These are phyloP conservation scores for Podaxis pistillaris DNA, from an alignment of 768 basidiomycete species.

Conservation along the genomic window DNA sequence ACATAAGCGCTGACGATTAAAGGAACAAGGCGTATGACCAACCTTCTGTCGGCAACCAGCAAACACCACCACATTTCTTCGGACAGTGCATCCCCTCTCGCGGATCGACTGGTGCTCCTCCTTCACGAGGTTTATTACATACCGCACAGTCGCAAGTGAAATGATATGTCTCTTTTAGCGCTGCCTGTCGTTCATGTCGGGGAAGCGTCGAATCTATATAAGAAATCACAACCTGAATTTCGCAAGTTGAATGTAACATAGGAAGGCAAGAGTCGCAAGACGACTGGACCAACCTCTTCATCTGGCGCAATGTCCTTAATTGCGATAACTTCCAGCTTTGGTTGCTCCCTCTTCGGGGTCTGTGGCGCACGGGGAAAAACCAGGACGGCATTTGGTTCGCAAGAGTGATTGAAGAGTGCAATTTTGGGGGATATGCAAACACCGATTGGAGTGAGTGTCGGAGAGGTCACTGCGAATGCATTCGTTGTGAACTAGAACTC, in stretches of 20 bases:
- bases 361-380: conserved; percentile 71
- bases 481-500: conserved; percentile 79
- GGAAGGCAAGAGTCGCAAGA: not conserved
- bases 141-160: conserved; percentile 72
- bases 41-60: conserved; percentile 64
- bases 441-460: conserved; percentile 78
- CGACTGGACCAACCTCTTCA: conserved; percentile 59
- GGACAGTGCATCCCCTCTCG: conserved; percentile 72
- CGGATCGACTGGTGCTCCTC: conserved; percentile 45
- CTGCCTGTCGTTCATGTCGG: conserved; percentile 44
- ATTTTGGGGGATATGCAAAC: conserved; percentile 77
- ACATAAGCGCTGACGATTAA: not conserved
- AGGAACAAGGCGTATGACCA: conserved; percentile 5
- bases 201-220: conserved; percentile 88
- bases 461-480: conserved; percentile 81
- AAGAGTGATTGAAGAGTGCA: conserved; percentile 87
- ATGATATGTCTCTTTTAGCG: conserved; percentile 70
- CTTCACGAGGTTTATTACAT: conserved; percentile 34
- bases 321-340: conserved; percentile 71
- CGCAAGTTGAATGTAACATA: not conserved
- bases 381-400: conserved; percentile 85
- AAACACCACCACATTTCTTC: conserved; percentile 62
- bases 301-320: conserved; percentile 58
- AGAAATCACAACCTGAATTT: conserved; percentile 65
- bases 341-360: conserved; percentile 37